phyloP scores from a whole-genome alignment of 2,329 filamentous ascomycete genomes.

The Calonectria pseudoreteaudii region DNA sequence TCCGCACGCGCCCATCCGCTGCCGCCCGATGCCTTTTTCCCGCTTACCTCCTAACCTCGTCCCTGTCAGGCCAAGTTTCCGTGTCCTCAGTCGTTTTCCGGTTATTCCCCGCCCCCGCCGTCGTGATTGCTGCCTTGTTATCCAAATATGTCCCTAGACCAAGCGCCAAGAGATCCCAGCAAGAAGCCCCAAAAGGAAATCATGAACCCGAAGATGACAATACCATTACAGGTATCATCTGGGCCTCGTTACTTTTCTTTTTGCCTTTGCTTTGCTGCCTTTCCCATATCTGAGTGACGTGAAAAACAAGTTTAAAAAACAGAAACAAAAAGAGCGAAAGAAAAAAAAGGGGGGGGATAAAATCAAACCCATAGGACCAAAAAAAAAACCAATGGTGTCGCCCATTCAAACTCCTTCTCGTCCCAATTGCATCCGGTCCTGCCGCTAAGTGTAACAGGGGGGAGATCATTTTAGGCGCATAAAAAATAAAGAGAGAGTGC shows the following conservation, averaged over 20 bases:
- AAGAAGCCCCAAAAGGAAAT: constrained; percentile 36
- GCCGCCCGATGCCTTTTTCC: constrained; percentile 28
- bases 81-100: constrained; percentile 32
- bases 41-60: constrained; percentile 27
- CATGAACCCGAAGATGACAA: constrained; percentile 36
- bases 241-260: constrained; percentile 25
- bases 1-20: constrained; percentile 34
- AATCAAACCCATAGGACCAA: constrained; percentile 18
- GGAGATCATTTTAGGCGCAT: constrained; percentile 13
- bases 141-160: constrained; percentile 27
- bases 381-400: constrained; percentile 16
- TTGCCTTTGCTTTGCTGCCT: background rate
- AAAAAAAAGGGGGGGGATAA: constrained; percentile 27
- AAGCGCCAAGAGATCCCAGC: constrained; percentile 23
- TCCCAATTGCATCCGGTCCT: constrained; percentile 27
- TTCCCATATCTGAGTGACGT: constrained; percentile 7
- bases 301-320: constrained; percentile 19
- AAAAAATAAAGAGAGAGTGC: constrained; percentile 13
- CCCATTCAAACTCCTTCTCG: constrained; percentile 29
- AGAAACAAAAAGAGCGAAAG: constrained; percentile 18
- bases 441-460: constrained; percentile 31
- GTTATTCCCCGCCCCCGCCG: constrained; percentile 34
- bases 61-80: constrained; percentile 31
- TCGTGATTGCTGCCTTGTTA: constrained; percentile 37
- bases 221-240: constrained; percentile 31